Percentiles rank a stretch among this genome's conserved stretches.
Evolutionary conservation across 352 stramenopile species (phyloP).

Genomic region (Pythium dissotocum): DNA sequence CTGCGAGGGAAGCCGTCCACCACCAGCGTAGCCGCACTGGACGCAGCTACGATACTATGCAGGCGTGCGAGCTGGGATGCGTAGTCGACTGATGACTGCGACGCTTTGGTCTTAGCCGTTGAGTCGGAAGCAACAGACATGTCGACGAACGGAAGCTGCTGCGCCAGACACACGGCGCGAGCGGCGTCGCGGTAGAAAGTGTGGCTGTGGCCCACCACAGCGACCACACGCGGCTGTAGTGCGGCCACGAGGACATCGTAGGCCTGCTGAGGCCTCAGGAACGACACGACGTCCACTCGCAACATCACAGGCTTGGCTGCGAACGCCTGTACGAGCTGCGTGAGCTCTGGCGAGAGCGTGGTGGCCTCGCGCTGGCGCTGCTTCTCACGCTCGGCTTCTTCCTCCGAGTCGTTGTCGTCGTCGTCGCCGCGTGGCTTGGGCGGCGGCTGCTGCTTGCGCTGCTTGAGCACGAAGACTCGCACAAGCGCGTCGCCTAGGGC

Average conservation of each 20-base stretch:
- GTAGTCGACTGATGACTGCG: neutral
- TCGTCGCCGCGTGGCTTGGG: slow-evolving; percentile 21
- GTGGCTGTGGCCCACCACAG: slow-evolving; percentile 41
- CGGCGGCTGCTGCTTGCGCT: slow-evolving; percentile 25
- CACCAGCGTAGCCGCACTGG: slow-evolving; percentile 29
- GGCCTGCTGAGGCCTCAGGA: slow-evolving; percentile 16
- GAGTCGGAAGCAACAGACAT: neutral
- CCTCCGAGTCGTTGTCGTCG: slow-evolving; percentile 50
- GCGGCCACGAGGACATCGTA: slow-evolving; percentile 10
- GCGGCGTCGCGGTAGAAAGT: slow-evolving; percentile 47
- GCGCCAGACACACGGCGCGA: slow-evolving; percentile 25
- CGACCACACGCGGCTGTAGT: slow-evolving; percentile 36
- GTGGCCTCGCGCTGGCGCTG: slow-evolving; percentile 27
- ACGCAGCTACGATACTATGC: slow-evolving; percentile 26
- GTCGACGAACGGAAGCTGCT: slow-evolving; percentile 36
- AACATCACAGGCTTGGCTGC: neutral
- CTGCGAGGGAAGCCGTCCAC: slow-evolving; percentile 46
- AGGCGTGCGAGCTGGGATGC: slow-evolving; percentile 17
- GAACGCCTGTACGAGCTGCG: slow-evolving; percentile 37
- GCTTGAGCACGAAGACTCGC: slow-evolving; percentile 49
- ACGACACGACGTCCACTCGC: slow-evolving; percentile 25
- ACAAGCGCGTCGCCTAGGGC: slow-evolving; percentile 33
- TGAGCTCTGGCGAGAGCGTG: slow-evolving; percentile 35
- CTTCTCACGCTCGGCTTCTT: slow-evolving; percentile 36
- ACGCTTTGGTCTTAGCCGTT: neutral